Base-by-base conservation (phyloP, 2,329 filamentous ascomycete species). In the Leptographium flavum region DNA sequence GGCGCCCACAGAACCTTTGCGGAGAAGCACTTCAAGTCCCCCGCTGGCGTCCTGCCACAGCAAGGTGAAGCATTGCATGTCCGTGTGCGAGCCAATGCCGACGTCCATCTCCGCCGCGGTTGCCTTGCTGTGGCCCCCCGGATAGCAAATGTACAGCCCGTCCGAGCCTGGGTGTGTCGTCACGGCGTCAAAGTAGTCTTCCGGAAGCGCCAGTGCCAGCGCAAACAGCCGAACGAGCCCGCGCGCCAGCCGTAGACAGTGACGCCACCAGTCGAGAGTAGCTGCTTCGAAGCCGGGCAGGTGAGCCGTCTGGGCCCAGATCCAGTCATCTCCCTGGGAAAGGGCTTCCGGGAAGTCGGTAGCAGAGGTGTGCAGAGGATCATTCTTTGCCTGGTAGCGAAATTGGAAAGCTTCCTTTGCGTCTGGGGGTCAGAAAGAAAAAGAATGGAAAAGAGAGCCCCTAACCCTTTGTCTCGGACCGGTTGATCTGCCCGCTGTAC, bases 61-160 rank as follows among this genome's bases (percentile, higher is more conserved):
- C 7, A 74, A 58, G 0, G 70, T 74, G 50, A 71, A 63, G 17
- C 65, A 64, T 49, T 70, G 65, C 17, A 71, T 59, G 49, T 72
- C 65, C 0, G 65, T 68, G 49, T 71, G 68, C 1, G 64, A 63
- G 11, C 68, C 68, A 3, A 98, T 57, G 0, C 67, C 66, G 7
- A 67, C 61, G n/a, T 63, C 61, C 1, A 32, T 19, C 28, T 15
- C 39, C 4, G 25, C 19, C 9, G 49, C 47, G 2, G 32, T 51
- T 6, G 53, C 47, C 14, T 2, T 56, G 25, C 15, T 63, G 31
- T 13, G 39, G 14, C 10, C 19, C 15, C 48, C 48, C n/a, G 55
- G 55, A 28, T 56, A 54, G 42, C 52, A 50, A 41, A 51, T 55
- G 30, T 55, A 52, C n/a, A 52, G 51, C 32, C 52, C 54, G 47